A percentile compares a stretch with the other conserved stretches of the same genome.
Conservation (phyloP, 2,329 filamentous ascomycete species). For the Beauveria rudraprayagi region DNA sequence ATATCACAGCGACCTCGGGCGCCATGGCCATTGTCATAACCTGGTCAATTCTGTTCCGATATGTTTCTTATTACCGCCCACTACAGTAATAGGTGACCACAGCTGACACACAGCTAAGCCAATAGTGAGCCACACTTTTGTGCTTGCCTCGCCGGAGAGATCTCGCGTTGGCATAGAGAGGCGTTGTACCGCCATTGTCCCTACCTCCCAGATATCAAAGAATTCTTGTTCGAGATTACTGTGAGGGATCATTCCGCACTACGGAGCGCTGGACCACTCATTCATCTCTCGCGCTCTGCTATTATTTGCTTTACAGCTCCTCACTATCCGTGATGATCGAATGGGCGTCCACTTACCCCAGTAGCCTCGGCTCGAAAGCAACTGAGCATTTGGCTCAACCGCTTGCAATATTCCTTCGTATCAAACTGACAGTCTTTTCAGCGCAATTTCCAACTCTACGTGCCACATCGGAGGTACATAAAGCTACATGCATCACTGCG, state of each 20-base stretch:
- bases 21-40: not conserved
- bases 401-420: not conserved
- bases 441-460: not conserved
- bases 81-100: not conserved
- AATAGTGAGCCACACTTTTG: not conserved
- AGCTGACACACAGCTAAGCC: conserved; percentile 1
- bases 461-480: conserved; percentile 10
- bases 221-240: no score
- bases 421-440: not conserved
- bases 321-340: not conserved
- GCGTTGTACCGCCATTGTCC: not conserved
- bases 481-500: not conserved
- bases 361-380: not conserved
- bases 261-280: not conserved
- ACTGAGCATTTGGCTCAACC: not conserved
- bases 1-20: no score
- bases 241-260: no score
- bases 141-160: not conserved
- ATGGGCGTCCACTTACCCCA: not conserved
- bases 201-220: not conserved
- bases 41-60: not conserved
- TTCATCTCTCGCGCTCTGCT: not conserved
- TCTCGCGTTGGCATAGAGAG: not conserved
- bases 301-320: not conserved
- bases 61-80: not conserved